Percentiles rank a stretch among this genome's conserved stretches.
phyloP scores from a whole-genome alignment of 140 eudicot genomes.

The Bidens hawaiensis region DNA sequence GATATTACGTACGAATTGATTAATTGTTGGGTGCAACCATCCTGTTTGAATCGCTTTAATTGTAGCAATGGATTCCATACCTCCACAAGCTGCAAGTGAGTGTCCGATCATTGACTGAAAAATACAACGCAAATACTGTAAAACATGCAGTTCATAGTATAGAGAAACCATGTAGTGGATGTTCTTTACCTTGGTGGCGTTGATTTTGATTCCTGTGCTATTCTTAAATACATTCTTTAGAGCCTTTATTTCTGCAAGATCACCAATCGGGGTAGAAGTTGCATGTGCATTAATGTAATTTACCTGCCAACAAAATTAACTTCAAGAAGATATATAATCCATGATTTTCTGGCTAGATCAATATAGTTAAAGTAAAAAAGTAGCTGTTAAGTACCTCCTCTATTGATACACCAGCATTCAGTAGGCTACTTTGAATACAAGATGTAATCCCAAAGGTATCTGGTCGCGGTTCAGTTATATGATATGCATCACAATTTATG shows the following conservation, averaged over 20 bases:
- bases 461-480: constrained; percentile 53
- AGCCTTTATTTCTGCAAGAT: background rate
- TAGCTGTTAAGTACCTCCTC: constrained; percentile 18
- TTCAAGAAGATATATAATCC: no score
- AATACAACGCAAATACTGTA: background rate
- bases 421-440: constrained; percentile 14
- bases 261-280: constrained; percentile 16
- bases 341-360: background rate
- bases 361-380: background rate
- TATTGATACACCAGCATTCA: constrained; percentile 23
- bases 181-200: constrained; percentile 24
- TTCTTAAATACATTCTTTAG: constrained; percentile 22
- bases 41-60: no score
- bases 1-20: no score
- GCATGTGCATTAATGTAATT: constrained; percentile 34
- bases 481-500: constrained; percentile 63
- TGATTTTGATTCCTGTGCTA: constrained; percentile 15
- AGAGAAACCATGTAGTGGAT: background rate
- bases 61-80: no score
- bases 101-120: background rate
- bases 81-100: no score
- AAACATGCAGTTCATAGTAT: background rate
- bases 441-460: constrained; percentile 23
- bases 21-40: no score
- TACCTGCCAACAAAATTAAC: constrained; percentile 14